These are phyloP conservation scores for Ottelia alismoides DNA, from an alignment of 106 monocot species.

Conservation along the genomic window DNA sequence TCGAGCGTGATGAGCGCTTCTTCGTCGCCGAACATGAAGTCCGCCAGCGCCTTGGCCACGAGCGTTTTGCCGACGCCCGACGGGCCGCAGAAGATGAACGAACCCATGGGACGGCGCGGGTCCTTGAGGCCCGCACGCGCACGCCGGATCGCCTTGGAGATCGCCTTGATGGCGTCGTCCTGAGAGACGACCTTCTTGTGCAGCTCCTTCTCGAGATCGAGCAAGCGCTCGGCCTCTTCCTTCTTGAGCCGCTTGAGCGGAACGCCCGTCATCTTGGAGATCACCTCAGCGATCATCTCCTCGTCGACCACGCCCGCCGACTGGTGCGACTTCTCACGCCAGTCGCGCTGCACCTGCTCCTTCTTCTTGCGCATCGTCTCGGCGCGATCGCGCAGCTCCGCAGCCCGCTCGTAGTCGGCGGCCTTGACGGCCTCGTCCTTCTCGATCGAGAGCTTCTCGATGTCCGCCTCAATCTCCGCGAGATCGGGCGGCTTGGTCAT, in stretches of 20 bases:
- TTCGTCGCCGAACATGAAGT: slow-evolving; percentile 70
- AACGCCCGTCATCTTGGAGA: slow-evolving; percentile 75
- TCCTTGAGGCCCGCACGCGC: slow-evolving; percentile 63
- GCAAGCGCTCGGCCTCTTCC: slow-evolving; percentile 67
- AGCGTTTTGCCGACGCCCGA: slow-evolving; percentile 82
- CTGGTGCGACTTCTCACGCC: too few relatives aligned
- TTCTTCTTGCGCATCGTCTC: too few relatives aligned
- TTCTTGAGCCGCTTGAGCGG: slow-evolving; percentile 76
- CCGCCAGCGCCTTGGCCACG: slow-evolving; percentile 81
- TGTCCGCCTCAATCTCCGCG: slow-evolving; percentile 60
- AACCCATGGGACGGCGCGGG: slow-evolving; percentile 78
- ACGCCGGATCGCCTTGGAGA: slow-evolving; percentile 64
- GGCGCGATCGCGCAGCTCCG: slow-evolving; percentile 31
- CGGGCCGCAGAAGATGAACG: slow-evolving; percentile 71
- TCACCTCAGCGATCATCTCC: slow-evolving; percentile 41
- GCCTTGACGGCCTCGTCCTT: slow-evolving; percentile 53
- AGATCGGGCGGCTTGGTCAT: slow-evolving; percentile 58
- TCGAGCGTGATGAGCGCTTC: slow-evolving; percentile 57
- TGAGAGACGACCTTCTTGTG: slow-evolving; percentile 78
- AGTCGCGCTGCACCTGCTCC: too few relatives aligned
- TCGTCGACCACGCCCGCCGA: too few relatives aligned
- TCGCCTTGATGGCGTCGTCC: slow-evolving; percentile 54
- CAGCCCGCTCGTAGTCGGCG: slow-evolving; percentile 66
- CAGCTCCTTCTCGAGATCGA: slow-evolving; percentile 54
- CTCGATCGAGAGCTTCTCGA: slow-evolving; percentile 47